These are phyloP conservation scores for Termitomyces sp. DNA, from an alignment of 768 basidiomycete species.

Conservation along the genomic window DNA sequence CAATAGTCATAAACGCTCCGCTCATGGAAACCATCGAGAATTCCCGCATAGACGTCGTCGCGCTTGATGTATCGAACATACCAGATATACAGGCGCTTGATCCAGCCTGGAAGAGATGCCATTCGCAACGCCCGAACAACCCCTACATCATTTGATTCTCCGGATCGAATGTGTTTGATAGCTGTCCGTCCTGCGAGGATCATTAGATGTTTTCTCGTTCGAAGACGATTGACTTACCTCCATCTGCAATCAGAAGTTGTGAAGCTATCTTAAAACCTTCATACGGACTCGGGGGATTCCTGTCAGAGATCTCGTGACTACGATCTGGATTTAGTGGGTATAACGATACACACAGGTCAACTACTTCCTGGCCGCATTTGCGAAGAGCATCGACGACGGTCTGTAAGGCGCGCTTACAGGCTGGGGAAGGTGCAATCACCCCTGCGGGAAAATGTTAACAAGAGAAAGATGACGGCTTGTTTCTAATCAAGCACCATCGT, in stretches of 20 bases:
- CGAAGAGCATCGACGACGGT: slow-evolving; percentile 37
- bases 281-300: slow-evolving; percentile 40
- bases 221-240: slow-evolving; percentile 22
- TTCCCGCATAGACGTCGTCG: slow-evolving; percentile 47
- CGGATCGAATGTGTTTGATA: slow-evolving; percentile 3
- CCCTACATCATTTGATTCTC: slow-evolving; percentile 13
- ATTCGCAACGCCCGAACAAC: slow-evolving; percentile 25
- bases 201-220: too few species aligned
- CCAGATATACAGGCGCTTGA: slow-evolving; percentile 43
- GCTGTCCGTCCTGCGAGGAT: slow-evolving; percentile 7
- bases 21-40: slow-evolving; percentile 40
- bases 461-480: not conserved
- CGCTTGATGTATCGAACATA: slow-evolving; percentile 46
- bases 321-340: not conserved
- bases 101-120: slow-evolving; percentile 39
- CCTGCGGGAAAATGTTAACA: slow-evolving; percentile 24
- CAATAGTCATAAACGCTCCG: slow-evolving; percentile 42
- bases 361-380: slow-evolving; percentile 42
- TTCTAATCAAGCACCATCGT: slow-evolving; percentile 41
- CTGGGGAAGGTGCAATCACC: slow-evolving; percentile 52
- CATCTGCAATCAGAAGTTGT: slow-evolving; percentile 47
- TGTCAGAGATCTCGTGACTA: slow-evolving; percentile 7
- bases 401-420: slow-evolving; percentile 49
- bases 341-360: slow-evolving; percentile 33
- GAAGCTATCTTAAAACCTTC: slow-evolving; percentile 48